phyloP scores from a whole-genome alignment of 2,329 filamentous ascomycete species.

The Pezicula carpinea region DNA sequence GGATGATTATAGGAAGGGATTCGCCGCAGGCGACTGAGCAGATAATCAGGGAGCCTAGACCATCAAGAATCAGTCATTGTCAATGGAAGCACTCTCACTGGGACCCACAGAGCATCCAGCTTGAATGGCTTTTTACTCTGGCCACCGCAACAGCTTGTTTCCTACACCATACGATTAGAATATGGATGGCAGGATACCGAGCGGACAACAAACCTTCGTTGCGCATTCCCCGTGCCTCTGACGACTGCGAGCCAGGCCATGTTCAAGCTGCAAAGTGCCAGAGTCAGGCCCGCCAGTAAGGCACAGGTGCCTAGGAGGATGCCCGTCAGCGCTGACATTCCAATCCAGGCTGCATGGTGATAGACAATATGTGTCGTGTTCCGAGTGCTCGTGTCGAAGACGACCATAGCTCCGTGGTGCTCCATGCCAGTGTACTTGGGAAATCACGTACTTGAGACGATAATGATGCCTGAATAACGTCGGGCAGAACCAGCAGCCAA shows the following conservation, averaged over 20 bases:
- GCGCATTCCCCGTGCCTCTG: conserved; percentile 13
- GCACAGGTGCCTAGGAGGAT: conserved; percentile 14
- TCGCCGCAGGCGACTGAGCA: conserved; percentile 20
- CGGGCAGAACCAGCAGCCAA: too few relatives aligned
- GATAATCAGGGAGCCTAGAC: conserved; percentile 22
- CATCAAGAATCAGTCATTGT: conserved; percentile 4
- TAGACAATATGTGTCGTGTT: too few relatives aligned
- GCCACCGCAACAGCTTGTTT: conserved; percentile 14
- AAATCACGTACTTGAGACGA: too few relatives aligned
- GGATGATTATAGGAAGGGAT: conserved; percentile 21
- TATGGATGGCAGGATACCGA: not conserved
- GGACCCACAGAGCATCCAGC: conserved; percentile 24
- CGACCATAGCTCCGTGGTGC: too few relatives aligned
- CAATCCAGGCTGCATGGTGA: too few relatives aligned
- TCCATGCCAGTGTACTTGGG: too few relatives aligned
- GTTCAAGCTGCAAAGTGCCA: conserved; percentile 23
- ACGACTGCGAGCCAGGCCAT: conserved; percentile 18
- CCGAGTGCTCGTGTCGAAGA: too few relatives aligned
- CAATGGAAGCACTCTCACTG: not conserved
- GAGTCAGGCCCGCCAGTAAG: conserved; percentile 20
- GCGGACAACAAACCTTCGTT: conserved; percentile 15
- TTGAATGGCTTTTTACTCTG: conserved; percentile 16
- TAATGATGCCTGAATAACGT: too few relatives aligned
- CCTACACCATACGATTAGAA: conserved; percentile 8
- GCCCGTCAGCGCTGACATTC: conserved; percentile 5